Evolutionary conservation across 202 grass and related monocot species (phyloP).

Genomic region (Setaria italica): DNA sequence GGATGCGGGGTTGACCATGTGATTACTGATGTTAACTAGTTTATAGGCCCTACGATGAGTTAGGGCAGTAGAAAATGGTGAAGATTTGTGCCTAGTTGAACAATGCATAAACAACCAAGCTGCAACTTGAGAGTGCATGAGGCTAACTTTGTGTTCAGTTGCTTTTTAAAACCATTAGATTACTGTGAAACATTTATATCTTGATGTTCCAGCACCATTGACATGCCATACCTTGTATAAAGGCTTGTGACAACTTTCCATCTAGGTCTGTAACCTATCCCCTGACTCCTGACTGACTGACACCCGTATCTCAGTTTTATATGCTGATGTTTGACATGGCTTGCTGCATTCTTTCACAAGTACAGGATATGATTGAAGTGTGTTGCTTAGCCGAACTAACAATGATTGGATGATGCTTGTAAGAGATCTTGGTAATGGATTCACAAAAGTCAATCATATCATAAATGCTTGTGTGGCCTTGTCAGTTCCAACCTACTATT

Average conservation of each 20-base stretch:
- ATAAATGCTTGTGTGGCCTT: not conserved
- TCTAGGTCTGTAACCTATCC: not conserved
- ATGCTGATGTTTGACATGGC: not conserved
- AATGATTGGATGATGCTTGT: not conserved
- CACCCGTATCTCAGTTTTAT: not conserved
- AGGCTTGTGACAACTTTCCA: constrained; percentile 2
- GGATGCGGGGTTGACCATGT: not conserved
- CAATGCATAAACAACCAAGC: not conserved
- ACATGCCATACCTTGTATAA: not conserved
- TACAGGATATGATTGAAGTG: not conserved
- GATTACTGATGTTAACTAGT: constrained; percentile 6
- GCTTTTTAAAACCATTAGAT: not conserved
- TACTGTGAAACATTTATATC: not conserved
- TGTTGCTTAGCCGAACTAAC: not conserved
- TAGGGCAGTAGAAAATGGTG: not conserved
- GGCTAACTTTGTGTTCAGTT: not conserved
- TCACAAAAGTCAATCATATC: constrained; percentile 18
- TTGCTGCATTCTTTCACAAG: constrained; percentile 6
- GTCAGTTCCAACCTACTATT: not conserved
- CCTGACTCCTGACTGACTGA: not conserved
- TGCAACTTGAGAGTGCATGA: not conserved
- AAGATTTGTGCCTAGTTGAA: not conserved
- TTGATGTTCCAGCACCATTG: constrained; percentile 10
- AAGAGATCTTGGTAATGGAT: constrained; percentile 13
- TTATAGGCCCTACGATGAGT: not conserved